Percentiles rank a stretch among this genome's conserved stretches.
Conservation (phyloP, 2,329 filamentous ascomycete species). For the Cercospora canescens region DNA sequence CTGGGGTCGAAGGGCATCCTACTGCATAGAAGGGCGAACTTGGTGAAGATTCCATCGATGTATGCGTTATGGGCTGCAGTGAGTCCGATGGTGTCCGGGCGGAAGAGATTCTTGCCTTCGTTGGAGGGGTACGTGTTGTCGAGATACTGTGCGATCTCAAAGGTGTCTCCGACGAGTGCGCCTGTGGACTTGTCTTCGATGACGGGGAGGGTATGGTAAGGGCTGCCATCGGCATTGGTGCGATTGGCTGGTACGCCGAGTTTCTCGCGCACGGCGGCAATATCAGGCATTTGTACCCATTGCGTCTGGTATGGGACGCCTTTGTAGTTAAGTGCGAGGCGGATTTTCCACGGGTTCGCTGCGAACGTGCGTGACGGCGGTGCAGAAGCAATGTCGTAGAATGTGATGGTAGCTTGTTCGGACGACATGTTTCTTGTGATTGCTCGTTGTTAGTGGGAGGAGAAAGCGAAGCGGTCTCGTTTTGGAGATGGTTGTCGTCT, state of each 20-base stretch:
- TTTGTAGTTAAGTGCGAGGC: constrained; percentile 54
- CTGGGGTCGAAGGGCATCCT: constrained; percentile 55
- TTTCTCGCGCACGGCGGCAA: constrained; percentile 48
- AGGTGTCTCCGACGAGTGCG: constrained; percentile 58
- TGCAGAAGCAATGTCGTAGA: constrained; percentile 53
- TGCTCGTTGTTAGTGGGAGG: not conserved
- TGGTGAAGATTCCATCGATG: constrained; percentile 57
- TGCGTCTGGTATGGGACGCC: constrained; percentile 47
- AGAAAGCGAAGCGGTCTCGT: not conserved
- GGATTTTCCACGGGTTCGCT: constrained; percentile 55
- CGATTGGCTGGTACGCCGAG: constrained; percentile 54
- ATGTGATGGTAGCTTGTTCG: constrained; percentile 33
- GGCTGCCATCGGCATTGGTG: constrained; percentile 56
- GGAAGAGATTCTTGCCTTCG: constrained; percentile 52
- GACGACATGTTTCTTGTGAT: constrained; percentile 29
- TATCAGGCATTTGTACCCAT: constrained; percentile 57
- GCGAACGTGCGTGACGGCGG: constrained; percentile 41
- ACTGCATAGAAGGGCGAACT: constrained; percentile 44
- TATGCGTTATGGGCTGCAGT: constrained; percentile 55
- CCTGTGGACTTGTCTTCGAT: constrained; percentile 49
- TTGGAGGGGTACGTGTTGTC: constrained; percentile 51
- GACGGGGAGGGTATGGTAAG: constrained; percentile 63
- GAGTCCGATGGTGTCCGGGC: constrained; percentile 34
- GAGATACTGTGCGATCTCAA: constrained; percentile 65
- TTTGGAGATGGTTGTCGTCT: not conserved